Base-by-base conservation (phyloP, 2,329 filamentous ascomycete genomes). In the Scytalidium sp. region DNA sequence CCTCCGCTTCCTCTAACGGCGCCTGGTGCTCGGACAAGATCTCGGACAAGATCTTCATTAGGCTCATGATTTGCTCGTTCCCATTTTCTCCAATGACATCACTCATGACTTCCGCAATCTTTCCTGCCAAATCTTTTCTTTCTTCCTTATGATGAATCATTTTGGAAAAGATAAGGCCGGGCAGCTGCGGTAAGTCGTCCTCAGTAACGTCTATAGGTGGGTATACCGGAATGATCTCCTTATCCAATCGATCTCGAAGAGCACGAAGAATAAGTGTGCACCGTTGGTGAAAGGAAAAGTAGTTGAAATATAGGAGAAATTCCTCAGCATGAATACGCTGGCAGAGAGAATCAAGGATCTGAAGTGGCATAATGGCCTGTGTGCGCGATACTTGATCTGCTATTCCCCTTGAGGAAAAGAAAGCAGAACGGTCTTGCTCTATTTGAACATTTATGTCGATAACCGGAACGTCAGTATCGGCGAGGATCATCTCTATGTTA, bases 271-370 rank as follows among this genome's bases (percentile, higher is more conserved):
- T 19, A 2, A 22, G 17, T 41, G 43, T 43, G 19, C 51, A 56
- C 3, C 43, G 36, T 6, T 23, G 41, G 20, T 52, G 32, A 2
- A 55, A 32, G 6, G 42, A 43, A 25, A 54, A 54, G 27, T 54
- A 58, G 32, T 58, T 49, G 19, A 54, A 57, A n/a, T 53, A 47
- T 3, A 59, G 44, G 2, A 49, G 47, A 10, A 50, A 50, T 6
- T 32, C 19, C 46, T 59, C 56, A 20, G 50, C 49, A 7, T 41
- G 17, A 3, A 56, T 10, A 8, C 44, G 43, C 13, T 49, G 52
- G 29, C 43, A 45, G 19, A 57, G 41, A 1, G 32, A 40, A 11
- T 50, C 19, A 2, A 59, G 46, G 17, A 54, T 47, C 41, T 59
- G 49, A 10, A 53, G 41, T 9, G 19, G 41, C 3, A 46, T 54